A percentile compares a stretch with the other conserved stretches of the same genome.
Evolutionary conservation across 306 rosid species (phyloP).

Genomic region (Nissolia schottii): DNA sequence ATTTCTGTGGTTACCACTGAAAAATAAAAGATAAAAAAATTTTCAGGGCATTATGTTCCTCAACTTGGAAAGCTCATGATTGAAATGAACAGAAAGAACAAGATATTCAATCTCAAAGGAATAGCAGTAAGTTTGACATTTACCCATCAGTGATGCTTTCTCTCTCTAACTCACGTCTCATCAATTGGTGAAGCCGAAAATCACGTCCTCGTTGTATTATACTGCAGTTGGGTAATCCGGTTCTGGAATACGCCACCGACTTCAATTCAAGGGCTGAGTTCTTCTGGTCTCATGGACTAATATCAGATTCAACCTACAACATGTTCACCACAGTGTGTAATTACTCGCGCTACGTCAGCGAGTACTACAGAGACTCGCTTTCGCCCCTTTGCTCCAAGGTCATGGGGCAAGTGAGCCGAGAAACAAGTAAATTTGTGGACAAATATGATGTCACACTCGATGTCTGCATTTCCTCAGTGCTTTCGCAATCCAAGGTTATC

Average conservation of each 20-base stretch:
- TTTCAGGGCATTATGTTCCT: constrained; percentile 74
- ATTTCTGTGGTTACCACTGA: too few relatives aligned
- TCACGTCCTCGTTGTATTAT: not conserved
- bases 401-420: constrained; percentile 58
- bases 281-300: constrained; percentile 55
- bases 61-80: constrained; percentile 70
- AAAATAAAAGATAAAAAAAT: too few relatives aligned
- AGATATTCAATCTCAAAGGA: constrained; percentile 59
- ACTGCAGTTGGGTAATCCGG: constrained; percentile 47
- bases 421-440: constrained; percentile 78
- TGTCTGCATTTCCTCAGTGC: constrained; percentile 66
- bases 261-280: constrained; percentile 52
- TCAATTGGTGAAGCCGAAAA: not conserved
- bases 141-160: not conserved
- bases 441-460: constrained; percentile 75
- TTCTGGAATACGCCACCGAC: constrained; percentile 44
- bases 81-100: constrained; percentile 46
- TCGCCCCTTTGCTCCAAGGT: constrained; percentile 52
- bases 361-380: constrained; percentile 41
- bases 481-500: constrained; percentile 56
- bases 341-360: constrained; percentile 43
- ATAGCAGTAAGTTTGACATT: constrained; percentile 47
- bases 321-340: constrained; percentile 45
- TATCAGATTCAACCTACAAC: constrained; percentile 48
- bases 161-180: too few relatives aligned